Base-by-base conservation (phyloP, 2,329 filamentous ascomycete species). In the Acrodontium crateriforme region DNA sequence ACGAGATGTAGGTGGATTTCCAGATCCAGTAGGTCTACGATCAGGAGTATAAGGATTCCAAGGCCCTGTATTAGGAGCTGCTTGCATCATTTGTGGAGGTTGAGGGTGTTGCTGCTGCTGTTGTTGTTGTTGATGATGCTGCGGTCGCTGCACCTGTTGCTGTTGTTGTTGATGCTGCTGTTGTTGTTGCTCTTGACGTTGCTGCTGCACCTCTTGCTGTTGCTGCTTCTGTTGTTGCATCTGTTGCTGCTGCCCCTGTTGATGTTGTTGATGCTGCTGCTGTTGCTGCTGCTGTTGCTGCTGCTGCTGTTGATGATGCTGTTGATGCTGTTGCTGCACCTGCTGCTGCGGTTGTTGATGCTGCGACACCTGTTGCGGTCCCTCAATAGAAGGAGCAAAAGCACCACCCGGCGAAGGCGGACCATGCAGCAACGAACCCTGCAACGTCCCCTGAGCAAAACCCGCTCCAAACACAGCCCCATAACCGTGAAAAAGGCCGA, bases 41-140 rank as follows among this genome's bases (percentile, higher is more conserved):
- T 45, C 36, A 6, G 32, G 20, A 16, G 44, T 45, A 27, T 47
- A 52, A 6, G 49, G 48, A 30, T 52, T 51, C 39, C 39, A 45
- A 9, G 48, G 49, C 14, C 49, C 49, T 13, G 47, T 50, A 22
- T 45, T 41, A 9, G 48, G 49, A 12, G 42, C 30, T n/a, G 47
- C 44, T 25, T 50, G 49, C 45, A 51, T 48, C 13, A 50, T 27
- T 20, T 36, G 38, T 5, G 37, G 42, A 4, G 39, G 31, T 7
- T 24, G 31, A 21, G 23, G 21, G 25, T 10, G 20, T 22, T 12
- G 10, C 13, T 22, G 20, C n/a, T 10, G 20, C 13, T 12, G 10
- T 22, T 10, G 20, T 12, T n/a, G 8, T 22, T 10, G 20, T 12
- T 22, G 20, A 22, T 22, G 20, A 22, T 22, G 20, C 20, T 22